Evolutionary conservation across 139 green algal genomes (phyloP), one percentile per base, ranked within the genome.

Genomic region (Haematococcus sp.): DNA sequence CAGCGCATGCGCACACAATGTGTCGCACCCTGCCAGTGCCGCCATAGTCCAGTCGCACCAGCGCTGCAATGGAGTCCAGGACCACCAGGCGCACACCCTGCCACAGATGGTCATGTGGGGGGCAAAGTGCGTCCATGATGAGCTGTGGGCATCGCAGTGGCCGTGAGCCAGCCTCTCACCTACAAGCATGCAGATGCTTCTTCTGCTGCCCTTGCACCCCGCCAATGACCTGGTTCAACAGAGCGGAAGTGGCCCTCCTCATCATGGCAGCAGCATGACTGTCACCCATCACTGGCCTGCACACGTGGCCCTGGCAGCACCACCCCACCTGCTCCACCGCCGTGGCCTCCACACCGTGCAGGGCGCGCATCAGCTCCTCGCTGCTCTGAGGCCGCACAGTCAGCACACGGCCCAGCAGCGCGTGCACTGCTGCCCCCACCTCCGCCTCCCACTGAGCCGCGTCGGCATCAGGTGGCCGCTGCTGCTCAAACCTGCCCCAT

Each of bases 11-110:
- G n/a, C n/a, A n/a, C n/a, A n/a, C n/a, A n/a, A n/a, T n/a, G n/a
- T n/a, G 5, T 4, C n/a, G 33, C 31, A 43, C 33, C 31, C 31
- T 4, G 28, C 15, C 61, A 20, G 17, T 4, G 7, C 76, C 15
- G 33, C 65, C 31, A 76, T 80, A 31, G 89, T 49, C 40, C 81
- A 3, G 63, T 71, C 89, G 75, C 35, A 87, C 77, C 31, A 95
- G 79, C 2, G 87, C 78, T 1, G 93, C 93, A 44, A 95, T 82
- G 60, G 75, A 89, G 81, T 97, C 92, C 22, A 97, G 60, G 2
- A 97, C 32, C 16, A 97, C 71, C 33, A 96, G 81, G 25, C 78
- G 67, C 23, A 34, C 46, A 71, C 52, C 34, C 60, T 65, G 16
- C 22, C 32, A 58, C 0, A 75, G 70, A 4, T 64, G 27, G 17